These are phyloP conservation scores for Maudiozyma humilis DNA, from an alignment of 1,139 yeast genomes.

Conservation along the genomic window DNA sequence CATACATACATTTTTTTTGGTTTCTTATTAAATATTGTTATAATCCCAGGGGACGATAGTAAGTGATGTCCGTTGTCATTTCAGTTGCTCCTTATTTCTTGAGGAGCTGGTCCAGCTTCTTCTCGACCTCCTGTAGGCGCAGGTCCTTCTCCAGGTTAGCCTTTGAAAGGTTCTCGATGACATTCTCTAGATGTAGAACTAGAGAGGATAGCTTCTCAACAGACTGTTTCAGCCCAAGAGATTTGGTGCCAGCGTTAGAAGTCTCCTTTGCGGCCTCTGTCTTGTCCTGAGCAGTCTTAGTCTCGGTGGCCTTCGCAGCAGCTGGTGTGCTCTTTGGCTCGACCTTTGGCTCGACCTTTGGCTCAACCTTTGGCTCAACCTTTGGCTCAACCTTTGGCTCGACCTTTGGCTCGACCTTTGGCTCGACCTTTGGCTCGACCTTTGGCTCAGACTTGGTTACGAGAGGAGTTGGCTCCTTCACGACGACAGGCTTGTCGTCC, in stretches of 20 bases:
- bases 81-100: slow-evolving; percentile 10
- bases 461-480: slow-evolving; percentile 2
- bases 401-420: too few species aligned
- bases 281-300: slow-evolving; percentile 22
- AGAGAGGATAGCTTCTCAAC: slow-evolving; percentile 55
- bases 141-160: slow-evolving; percentile 57
- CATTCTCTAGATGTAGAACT: slow-evolving; percentile 48
- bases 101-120: slow-evolving; percentile 36
- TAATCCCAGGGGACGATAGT: too few species aligned
- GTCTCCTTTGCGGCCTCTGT: slow-evolving; percentile 18
- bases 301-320: slow-evolving; percentile 15
- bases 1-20: too few species aligned
- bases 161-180: slow-evolving; percentile 43
- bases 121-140: slow-evolving; percentile 41
- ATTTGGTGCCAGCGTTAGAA: slow-evolving; percentile 27
- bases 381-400: too few species aligned
- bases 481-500: slow-evolving; percentile 25
- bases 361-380: too few species aligned
- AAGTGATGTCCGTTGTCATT: not conserved
- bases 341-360: too few species aligned
- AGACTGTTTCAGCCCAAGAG: slow-evolving; percentile 57
- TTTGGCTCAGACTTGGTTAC: slow-evolving; percentile 3
- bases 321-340: slow-evolving; percentile 4
- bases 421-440: too few species aligned
- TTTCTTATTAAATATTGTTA: too few species aligned